Base-by-base conservation (phyloP, 2,329 filamentous ascomycete species). In the Pseudopithomyces maydicus region DNA sequence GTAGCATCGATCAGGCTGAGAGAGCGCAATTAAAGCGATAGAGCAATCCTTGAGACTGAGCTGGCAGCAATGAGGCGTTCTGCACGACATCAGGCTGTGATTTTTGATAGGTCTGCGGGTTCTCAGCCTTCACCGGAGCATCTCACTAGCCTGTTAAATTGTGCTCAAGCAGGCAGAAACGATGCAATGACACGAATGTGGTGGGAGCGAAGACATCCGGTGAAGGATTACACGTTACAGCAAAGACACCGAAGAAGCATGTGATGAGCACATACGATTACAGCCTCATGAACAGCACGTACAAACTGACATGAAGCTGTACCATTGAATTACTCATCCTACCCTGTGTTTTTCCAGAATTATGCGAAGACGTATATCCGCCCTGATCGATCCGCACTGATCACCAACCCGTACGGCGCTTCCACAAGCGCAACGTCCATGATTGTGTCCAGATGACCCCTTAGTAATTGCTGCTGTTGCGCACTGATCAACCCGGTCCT, bases 401-500 rank as follows among this genome's bases (percentile, higher is more conserved):
- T 83, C 33, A 93, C 90, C 91, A 98, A 97, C 4, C 90, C 90
- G 75, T 96, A 97, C 22, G 95, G 95, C 62, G 86, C 83, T 79
- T 97, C 92, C 65, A 99, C 76, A 70, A 98, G 79, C n/a, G 90
- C 90, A 64, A 97, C 88, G 77, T 98, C 94, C 69, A 90, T 85
- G 57, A 99, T 88, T 3, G 88, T 88, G 77, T 99, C 95, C 68
- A 97, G 76, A 77, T 99, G 95, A 56, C 89, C 91, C 72, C 88
- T 90, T 55, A 98, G 78, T 65, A 99, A 75, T 76, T 92, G 87
- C 74, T 96, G 91, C 73, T 97, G 93, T 77, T 96, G 90, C 63
- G 90, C 94, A 90, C 41, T 97, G 88, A 97, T 95, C 26, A 97
- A 89, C 12, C 92, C 94, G 59, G 89, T 90, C 62, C 92, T 85